Evolutionary conservation across 306 rosid species (phyloP), one percentile per base, ranked within the genome.

Genomic region (Glycine latifolia): DNA sequence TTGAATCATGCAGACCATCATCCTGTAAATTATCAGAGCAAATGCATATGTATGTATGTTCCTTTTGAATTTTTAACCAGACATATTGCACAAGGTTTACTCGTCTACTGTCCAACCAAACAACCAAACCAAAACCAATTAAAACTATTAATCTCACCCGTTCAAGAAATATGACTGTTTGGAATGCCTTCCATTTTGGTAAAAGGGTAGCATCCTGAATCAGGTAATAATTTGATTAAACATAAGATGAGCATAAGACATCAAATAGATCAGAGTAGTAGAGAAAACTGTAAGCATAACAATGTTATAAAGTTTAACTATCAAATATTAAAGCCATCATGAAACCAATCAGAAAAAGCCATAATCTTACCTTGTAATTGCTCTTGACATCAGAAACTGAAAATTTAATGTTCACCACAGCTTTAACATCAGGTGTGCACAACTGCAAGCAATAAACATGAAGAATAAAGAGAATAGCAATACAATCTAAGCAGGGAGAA

Each of bases 161-260:
- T 81, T 93, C 98, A 53, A 89, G 98, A 90, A 86, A 93, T 78
- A 95, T 89, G 81, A 89, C 82, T 8, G 98, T 93, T 72, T 87
- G 90, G 87, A 93, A 93, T 13, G 98, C 97, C 87, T 95, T 93
- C 99, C 98, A 93, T 68, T 90, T 89, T 11, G 98, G 92, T 69
- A 86, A 76, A 66, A 95, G 97, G 52, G 82, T 82, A 10, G 97
- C 98, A 61, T 91, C 97, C 99, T 95, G 90, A 53, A 83, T 77
- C 76, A 81, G 52, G 69, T 50, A 87, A 88, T 33, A 80, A 17
- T 26, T 48, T 72, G 7, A 69, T 81, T 44, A 75, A 54, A 37
- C 44, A 41, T 35, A 50, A 50, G 80, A 37, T 17, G 53, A 58
- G 67, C 52, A 47, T 59, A 59, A 71, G 5, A 8, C 3, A 10